These are phyloP conservation scores for Ceratonia siliqua DNA, from an alignment of 306 rosid species.

Conservation along the genomic window DNA sequence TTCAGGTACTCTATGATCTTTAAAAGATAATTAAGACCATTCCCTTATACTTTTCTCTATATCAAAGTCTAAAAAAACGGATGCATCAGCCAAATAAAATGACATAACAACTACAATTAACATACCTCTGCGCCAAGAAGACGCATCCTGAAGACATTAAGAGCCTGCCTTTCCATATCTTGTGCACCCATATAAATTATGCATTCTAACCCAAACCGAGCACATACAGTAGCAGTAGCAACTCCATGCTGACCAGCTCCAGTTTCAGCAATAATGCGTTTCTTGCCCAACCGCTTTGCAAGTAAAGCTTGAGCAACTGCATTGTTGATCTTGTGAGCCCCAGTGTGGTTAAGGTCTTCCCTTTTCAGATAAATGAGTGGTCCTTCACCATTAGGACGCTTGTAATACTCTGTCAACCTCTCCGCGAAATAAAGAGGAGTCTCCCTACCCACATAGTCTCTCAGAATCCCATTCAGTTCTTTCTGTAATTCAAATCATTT, in stretches of 20 bases:
- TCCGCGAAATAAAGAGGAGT: slow-evolving; percentile 92
- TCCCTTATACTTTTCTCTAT: not conserved
- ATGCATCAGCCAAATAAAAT: not conserved
- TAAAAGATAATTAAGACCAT: not conserved
- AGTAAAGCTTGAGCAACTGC: slow-evolving; percentile 95
- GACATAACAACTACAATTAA: slow-evolving; percentile 21
- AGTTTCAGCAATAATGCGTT: slow-evolving; percentile 92
- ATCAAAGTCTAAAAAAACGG: slow-evolving; percentile 9
- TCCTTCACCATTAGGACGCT: slow-evolving; percentile 82
- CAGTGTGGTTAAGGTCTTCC: slow-evolving; percentile 98
- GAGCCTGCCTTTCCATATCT: slow-evolving; percentile 96
- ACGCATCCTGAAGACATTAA: slow-evolving; percentile 93
- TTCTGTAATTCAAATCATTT: slow-evolving; percentile 53
- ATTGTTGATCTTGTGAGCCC: slow-evolving; percentile 97
- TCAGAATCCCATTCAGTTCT: slow-evolving; percentile 74
- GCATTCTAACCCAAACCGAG: slow-evolving; percentile 88
- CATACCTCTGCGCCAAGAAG: slow-evolving; percentile 99
- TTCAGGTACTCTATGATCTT: not conserved
- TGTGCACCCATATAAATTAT: slow-evolving; percentile 96
- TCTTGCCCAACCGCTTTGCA: slow-evolving; percentile 83
- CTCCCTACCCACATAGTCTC: slow-evolving; percentile 94
- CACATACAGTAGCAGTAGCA: slow-evolving; percentile 97
- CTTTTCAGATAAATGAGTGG: slow-evolving; percentile 86
- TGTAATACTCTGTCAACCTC: slow-evolving; percentile 89
- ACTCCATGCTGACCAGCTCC: slow-evolving; percentile 99